These are phyloP conservation scores for Monilinia laxa DNA, from an alignment of 2,329 filamentous ascomycete species.

Conservation along the genomic window DNA sequence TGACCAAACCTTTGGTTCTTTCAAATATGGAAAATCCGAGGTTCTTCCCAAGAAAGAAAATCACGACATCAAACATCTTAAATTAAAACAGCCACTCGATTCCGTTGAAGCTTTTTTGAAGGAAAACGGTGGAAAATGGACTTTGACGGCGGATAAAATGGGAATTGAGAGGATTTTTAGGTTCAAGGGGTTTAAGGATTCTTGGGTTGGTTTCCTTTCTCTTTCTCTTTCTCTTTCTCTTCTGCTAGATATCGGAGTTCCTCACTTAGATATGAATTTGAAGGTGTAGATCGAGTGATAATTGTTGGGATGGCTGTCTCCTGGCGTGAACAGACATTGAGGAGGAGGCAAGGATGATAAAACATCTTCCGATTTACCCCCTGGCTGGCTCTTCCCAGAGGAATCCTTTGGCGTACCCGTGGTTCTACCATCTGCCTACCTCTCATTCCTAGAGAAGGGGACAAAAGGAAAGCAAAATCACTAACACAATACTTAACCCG, in stretches of 20 bases:
- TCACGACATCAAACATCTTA: not conserved
- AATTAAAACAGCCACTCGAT: not conserved
- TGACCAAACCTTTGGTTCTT: not conserved
- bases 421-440: not conserved
- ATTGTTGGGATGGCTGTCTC: not conserved
- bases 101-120: conserved; percentile 10
- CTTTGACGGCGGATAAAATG: conserved; percentile 50
- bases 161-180: conserved; percentile 60
- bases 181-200: conserved; percentile 65
- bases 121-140: conserved; percentile 47
- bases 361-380: not conserved
- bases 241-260: not conserved
- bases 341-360: not conserved
- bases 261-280: not conserved
- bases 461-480: not conserved
- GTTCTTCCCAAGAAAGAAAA: not conserved
- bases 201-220: conserved; percentile 53
- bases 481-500: conserved; percentile 16
- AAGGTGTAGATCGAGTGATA: not conserved
- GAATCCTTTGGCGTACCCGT: not conserved
- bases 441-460: not conserved
- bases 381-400: not conserved
- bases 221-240: not conserved
- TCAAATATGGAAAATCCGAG: not conserved
- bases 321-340: not conserved